Evolutionary conservation across 139 green algal species (phyloP).

Genomic region (Diplosphaera chodatii): DNA sequence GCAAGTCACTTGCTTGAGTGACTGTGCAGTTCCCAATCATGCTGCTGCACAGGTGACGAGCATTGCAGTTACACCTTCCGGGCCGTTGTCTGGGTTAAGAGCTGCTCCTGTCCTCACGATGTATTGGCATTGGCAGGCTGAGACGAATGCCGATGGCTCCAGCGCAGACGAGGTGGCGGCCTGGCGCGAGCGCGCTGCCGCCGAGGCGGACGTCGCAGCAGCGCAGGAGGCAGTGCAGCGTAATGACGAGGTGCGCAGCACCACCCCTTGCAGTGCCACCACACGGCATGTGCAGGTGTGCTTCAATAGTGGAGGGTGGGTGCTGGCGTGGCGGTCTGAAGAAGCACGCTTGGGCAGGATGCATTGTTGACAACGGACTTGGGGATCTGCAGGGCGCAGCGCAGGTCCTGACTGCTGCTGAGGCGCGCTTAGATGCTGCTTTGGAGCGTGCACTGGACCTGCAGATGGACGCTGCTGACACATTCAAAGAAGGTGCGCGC

Average conservation of each 20-base stretch:
- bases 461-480: conserved; percentile 3
- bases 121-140: conserved; percentile 25
- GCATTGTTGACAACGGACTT: too few relatives aligned
- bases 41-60: too few relatives aligned
- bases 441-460: conserved; percentile 31
- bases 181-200: conserved; percentile 26
- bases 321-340: too few relatives aligned
- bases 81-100: too few relatives aligned
- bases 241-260: conserved; percentile 22
- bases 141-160: conserved; percentile 57
- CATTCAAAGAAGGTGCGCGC: conserved; percentile 25
- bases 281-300: too few relatives aligned
- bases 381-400: conserved; percentile 25
- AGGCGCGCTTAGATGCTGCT: conserved; percentile 28
- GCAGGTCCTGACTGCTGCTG: conserved; percentile 19
- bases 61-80: too few relatives aligned
- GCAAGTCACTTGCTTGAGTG: too few relatives aligned
- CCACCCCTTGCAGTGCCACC: too few relatives aligned
- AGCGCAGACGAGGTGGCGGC: conserved; percentile 38
- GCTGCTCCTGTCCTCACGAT: too few relatives aligned
- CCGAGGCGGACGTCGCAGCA: conserved; percentile 37
- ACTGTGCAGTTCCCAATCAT: too few relatives aligned
- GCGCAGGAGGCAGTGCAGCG: conserved; percentile 39
- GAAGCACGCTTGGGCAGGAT: too few relatives aligned
- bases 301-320: too few relatives aligned